Percentiles rank a stretch among this genome's conserved stretches.
Evolutionary conservation across 192 early-diverging fungal genomes (phyloP).

Genomic region (Chytriomyces confervae): DNA sequence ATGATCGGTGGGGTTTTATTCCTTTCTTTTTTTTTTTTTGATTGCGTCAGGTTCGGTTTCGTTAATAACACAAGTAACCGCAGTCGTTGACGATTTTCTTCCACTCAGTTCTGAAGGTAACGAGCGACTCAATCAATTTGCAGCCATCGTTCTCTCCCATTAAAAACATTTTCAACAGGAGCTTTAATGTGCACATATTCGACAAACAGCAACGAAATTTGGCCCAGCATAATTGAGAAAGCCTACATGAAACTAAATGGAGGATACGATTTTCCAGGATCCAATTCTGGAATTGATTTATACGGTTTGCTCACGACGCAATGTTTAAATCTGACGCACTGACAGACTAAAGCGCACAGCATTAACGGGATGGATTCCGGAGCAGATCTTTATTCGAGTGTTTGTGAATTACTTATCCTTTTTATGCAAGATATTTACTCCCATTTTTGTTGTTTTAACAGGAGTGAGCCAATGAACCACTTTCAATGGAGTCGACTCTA

Average conservation of each 20-base stretch:
- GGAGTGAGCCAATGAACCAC: conserved; percentile 62
- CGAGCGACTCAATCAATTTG: neutral
- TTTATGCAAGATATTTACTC: neutral
- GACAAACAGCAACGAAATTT: conserved; percentile 72
- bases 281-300: conserved; percentile 92
- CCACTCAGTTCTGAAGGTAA: conserved; percentile 73
- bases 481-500: conserved; percentile 75
- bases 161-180: conserved; percentile 21
- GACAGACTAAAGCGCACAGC: conserved; percentile 47
- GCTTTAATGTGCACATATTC: conserved; percentile 89
- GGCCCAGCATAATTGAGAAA: conserved; percentile 90
- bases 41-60: neutral
- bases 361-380: conserved; percentile 94
- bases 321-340: conserved; percentile 20
- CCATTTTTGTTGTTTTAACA: conserved; percentile 29
- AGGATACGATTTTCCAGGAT: conserved; percentile 93
- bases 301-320: conserved; percentile 54
- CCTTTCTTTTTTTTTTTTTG: conserved; percentile 5
- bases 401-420: conserved; percentile 25
- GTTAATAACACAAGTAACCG: neutral
- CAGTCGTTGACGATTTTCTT: conserved; percentile 86
- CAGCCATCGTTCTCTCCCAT: neutral
- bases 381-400: conserved; percentile 86
- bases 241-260: conserved; percentile 96
- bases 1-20: conserved; percentile 59